phyloP scores from a whole-genome alignment of 129 eudicot genomes.

The Tagetes erecta region DNA sequence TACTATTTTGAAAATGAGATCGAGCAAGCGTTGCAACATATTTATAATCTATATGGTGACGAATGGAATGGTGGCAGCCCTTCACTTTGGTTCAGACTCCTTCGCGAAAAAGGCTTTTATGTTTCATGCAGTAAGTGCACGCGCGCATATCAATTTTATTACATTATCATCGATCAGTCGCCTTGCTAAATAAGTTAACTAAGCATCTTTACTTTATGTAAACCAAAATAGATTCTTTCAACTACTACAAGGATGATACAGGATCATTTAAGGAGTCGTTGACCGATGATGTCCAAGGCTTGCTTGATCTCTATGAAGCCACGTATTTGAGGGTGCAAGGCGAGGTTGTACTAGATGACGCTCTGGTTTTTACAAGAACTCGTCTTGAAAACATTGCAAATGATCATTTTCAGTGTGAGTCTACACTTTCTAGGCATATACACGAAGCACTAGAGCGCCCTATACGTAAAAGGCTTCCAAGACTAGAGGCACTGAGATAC shows the following conservation, averaged over 20 bases:
- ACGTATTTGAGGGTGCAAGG: background rate
- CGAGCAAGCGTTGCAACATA: background rate
- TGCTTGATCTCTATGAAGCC: conserved; percentile 6
- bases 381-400: conserved; percentile 7
- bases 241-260: background rate
- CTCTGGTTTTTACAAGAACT: conserved; percentile 6
- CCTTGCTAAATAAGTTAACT: background rate
- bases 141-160: background rate
- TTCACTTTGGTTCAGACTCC: background rate
- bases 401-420: background rate
- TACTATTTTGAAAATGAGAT: conserved; percentile 7
- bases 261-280: conserved; percentile 15
- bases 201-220: background rate
- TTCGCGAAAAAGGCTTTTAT: background rate
- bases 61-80: background rate
- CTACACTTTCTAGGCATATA: background rate
- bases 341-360: background rate
- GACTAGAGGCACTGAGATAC: background rate
- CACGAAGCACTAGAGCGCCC: background rate
- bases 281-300: background rate
- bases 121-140: background rate
- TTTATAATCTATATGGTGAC: background rate
- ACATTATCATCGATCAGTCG: background rate
- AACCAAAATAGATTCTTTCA: background rate
- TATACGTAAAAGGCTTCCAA: background rate